These are phyloP conservation scores for Arthrobotrys musiformis DNA, from an alignment of 2,329 filamentous ascomycete genomes.

Conservation along the genomic window DNA sequence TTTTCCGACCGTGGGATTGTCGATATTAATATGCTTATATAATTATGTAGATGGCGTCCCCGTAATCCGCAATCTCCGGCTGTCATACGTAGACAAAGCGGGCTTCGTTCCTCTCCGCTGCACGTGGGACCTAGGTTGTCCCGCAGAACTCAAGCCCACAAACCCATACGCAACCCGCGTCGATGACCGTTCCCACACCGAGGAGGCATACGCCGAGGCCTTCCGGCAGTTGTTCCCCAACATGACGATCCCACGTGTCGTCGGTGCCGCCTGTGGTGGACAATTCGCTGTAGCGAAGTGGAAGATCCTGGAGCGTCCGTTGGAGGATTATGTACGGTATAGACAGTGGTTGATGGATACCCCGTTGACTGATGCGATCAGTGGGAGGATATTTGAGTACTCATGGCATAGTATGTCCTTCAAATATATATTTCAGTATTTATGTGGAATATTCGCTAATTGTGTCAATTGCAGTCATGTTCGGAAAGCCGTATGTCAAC, in stretches of 20 bases:
- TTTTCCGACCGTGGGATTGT: neutral
- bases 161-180: constrained; percentile 63
- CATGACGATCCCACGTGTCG: constrained; percentile 59
- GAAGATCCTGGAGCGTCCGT: constrained; percentile 66
- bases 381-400: constrained; percentile 73
- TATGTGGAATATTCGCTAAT: too few species aligned
- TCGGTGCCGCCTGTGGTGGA: constrained; percentile 72
- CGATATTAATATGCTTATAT: too few species aligned
- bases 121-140: constrained; percentile 71
- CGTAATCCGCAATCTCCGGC: constrained; percentile 27
- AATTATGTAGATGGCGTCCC: constrained; percentile 40
- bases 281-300: constrained; percentile 72
- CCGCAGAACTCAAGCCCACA: constrained; percentile 64
- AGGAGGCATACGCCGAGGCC: constrained; percentile 43
- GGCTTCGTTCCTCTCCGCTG: constrained; percentile 73
- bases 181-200: constrained; percentile 57
- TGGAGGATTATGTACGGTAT: constrained; percentile 69
- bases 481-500: constrained; percentile 69
- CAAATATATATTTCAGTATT: neutral
- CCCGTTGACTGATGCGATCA: constrained; percentile 68
- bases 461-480: constrained; percentile 66
- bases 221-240: constrained; percentile 39
- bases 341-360: constrained; percentile 70
- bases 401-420: constrained; percentile 72
- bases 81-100: constrained; percentile 64